Conservation (phyloP, 179 eudicot genomes). For the Spinacia oleracea region DNA sequence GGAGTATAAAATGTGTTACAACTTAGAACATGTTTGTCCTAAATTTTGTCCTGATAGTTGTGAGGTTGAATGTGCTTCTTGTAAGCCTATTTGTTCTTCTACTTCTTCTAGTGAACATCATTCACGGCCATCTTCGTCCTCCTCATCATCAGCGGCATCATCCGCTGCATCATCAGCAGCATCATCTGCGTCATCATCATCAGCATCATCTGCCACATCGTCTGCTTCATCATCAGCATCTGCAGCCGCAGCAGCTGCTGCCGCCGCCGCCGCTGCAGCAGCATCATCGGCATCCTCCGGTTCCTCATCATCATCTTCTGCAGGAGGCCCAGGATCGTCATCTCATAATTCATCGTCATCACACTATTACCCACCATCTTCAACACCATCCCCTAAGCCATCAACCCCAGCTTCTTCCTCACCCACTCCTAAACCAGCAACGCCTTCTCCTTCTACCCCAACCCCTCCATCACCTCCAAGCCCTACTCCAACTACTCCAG, state of each 20-base stretch:
- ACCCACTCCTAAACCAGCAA: not conserved
- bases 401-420: too few relatives aligned
- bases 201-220: not conserved
- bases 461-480: not conserved
- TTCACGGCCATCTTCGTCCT: not conserved
- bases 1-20: slow-evolving; percentile 40
- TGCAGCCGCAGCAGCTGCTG: not conserved
- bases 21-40: slow-evolving; percentile 36
- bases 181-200: not conserved
- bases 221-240: too few relatives aligned
- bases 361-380: too few relatives aligned
- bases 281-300: not conserved
- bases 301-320: too few relatives aligned
- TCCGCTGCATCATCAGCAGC: not conserved
- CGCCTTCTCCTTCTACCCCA: slow-evolving; percentile 8
- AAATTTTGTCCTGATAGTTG: slow-evolving; percentile 40
- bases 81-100: slow-evolving; percentile 36
- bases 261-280: not conserved
- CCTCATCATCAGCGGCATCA: not conserved
- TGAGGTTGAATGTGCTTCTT: slow-evolving; percentile 38
- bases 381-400: too few relatives aligned
- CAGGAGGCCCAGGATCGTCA: too few relatives aligned
- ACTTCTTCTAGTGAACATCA: not conserved
- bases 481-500: not conserved
- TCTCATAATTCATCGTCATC: too few relatives aligned